Evolutionary conservation across 768 basidiomycete species (phyloP), one percentile per base, ranked within the genome.

Genomic region (Psilocybe subaeruginosa): DNA sequence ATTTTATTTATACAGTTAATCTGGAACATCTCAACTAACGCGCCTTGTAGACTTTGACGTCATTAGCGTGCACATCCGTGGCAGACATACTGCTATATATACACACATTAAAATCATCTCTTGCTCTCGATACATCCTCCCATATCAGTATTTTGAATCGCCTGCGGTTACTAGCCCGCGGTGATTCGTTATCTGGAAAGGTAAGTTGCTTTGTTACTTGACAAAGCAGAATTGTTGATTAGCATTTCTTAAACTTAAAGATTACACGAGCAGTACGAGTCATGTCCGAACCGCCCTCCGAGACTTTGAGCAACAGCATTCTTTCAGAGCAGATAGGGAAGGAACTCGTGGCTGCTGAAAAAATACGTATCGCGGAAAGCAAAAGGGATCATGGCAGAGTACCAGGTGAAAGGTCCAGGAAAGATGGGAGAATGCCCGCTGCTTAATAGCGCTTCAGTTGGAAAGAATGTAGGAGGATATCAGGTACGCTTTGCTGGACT

Each of bases 261-360:
- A 71, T 90, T 49, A 68, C 78, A 43, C 83, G 87, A n/a, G 80
- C 85, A 12, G 67, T 87, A 53, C 76, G 80, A 59, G 75, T 70
- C 56, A 72, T 89, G 66, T 74, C 78, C 16, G 88, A 89, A 61
- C 76, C 84, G 33, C 80, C 80, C 2, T 71, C 77, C 1, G 82
- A 83, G 29, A 72, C 79, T 1, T 35, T 58, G 23, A 65, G 80
- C 7, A 67, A 80, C 31, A 82, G 80, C 4, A 67, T 69, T n/a
- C 71, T 89, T 56, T 71, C 89, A 3, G 80, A 81, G 39, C 88
- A 90, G 64, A 78, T 80, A n/a, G 77, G 75, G 47, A 86, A 85
- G 54, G 89, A 91, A 60, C 75, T 91, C 3, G 73, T 85, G 6
- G 89, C 89, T 1, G 84, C 87, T 50, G 90, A 92, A 72, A 91